Base-by-base conservation (phyloP, 306 rosid species). In the Prunus armeniaca region DNA sequence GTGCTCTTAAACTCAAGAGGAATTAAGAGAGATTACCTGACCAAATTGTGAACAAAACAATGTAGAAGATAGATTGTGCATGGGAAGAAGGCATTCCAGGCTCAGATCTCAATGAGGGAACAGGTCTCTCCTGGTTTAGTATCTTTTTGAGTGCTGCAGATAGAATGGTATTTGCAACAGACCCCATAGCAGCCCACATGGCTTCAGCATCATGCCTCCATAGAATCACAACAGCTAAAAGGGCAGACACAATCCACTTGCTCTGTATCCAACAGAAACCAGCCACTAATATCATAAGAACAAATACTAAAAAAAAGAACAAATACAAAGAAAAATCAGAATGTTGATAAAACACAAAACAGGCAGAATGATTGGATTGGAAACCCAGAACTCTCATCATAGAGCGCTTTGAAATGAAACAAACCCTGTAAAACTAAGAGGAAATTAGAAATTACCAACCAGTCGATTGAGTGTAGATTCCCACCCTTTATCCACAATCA, bases 81-180 rank as follows among this genome's bases (percentile, higher is more conserved):
- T 95, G 98, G 19, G 98, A 83, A 64, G 98, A 95, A 5, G 98
- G 98, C 98, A 95, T 92, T 78, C 97, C 98, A 20, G 97, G 98
- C 80, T 88, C 98, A 12, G 97, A 83, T 89, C 85, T 88, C 71
- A 82, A 12, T 45, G 84, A 66, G 68, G 96, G 70, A 79, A 75
- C 57, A 51, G 97, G 98, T 38, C 97, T 88, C 73, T 92, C 95
- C 81, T 95, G 98, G 83, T 95, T 95, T 38, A 95, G 73, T 70
- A 92, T 71, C 66, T 32, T 74, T 81, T 95, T 95, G 28, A 95
- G 92, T 8, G 15, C 32, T 10, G 87, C 6, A 74, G 96, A 89
- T 62, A 92, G 84, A 10, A 80, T 1, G 4, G 84, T 74, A 78
- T 95, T 95, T 70, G 89, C 43, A 80, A 95, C 20, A 61, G 96